These are phyloP conservation scores for Cairneyella variabilis DNA, from an alignment of 495 filamentous ascomycete genomes.

Conservation along the genomic window DNA sequence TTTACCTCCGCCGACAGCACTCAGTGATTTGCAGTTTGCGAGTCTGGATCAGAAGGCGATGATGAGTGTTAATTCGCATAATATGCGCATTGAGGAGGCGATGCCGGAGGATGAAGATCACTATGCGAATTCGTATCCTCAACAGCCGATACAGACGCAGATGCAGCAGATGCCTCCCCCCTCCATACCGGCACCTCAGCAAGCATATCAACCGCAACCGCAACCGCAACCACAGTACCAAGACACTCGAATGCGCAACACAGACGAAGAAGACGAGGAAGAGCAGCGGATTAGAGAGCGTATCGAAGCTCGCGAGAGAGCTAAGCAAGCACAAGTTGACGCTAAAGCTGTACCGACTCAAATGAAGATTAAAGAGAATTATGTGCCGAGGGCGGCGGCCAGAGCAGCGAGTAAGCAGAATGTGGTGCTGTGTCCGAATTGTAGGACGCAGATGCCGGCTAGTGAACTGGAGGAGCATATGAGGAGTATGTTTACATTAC, in stretches of 20 bases:
- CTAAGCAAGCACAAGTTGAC: constrained; percentile 74
- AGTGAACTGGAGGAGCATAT: constrained; percentile 91
- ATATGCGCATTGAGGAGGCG: constrained; percentile 89
- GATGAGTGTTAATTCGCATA: constrained; percentile 69
- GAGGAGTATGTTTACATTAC: constrained; percentile 67
- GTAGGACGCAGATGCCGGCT: constrained; percentile 80
- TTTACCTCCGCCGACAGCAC: constrained; percentile 82
- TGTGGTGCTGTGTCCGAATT: constrained; percentile 85
- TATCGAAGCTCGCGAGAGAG: constrained; percentile 63
- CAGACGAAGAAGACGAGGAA: constrained; percentile 60
- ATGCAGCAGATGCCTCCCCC: constrained; percentile 30
- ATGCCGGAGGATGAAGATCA: constrained; percentile 78
- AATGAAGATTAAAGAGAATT: constrained; percentile 92
- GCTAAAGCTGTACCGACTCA: constrained; percentile 65
- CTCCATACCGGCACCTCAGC: constrained; percentile 21
- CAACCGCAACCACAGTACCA: too few species aligned
- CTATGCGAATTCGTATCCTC: constrained; percentile 51
- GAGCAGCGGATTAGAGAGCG: constrained; percentile 63
- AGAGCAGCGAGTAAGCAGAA: constrained; percentile 59
- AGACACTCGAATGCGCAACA: constrained; percentile 27
- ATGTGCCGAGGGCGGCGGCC: constrained; percentile 79
- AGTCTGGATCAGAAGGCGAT: constrained; percentile 92
- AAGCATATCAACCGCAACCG: constrained; percentile 20
- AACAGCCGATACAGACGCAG: too few species aligned
- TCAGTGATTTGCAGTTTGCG: constrained; percentile 86